Base-by-base conservation (phyloP, 306 rosid species). In the Prunus mume region DNA sequence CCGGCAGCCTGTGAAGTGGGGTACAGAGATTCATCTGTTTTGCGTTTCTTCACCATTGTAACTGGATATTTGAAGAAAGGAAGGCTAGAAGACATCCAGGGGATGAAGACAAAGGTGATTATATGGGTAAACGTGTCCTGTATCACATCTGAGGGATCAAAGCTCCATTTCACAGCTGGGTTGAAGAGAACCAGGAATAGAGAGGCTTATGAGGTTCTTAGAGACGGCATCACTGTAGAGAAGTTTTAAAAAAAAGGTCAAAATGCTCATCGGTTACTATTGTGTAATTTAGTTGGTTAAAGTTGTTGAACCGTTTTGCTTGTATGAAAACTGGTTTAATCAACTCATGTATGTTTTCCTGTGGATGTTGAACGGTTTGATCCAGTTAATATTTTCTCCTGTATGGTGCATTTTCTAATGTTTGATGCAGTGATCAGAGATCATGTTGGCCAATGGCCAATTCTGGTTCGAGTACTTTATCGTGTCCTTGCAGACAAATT, bases 51-150 rank as follows among this genome's bases (percentile, higher is more conserved):
- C 56, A 95, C 93, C 41, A 70, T 41, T 2, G 96, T 95, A 20
- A 85, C 89, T 73, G 93, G 97, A 34, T 92, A 87, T 79, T 79
- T 95, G 78, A 97, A 95, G 88, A 95, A 92, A 75, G 97, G 99
- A 57, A 95, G 87, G 93, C 85, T 95, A 51, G 82, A 84, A 46
- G 97, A 95, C 54, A 68, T 95, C 43, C 97, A 95, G 71, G 99
- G 99, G 43, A 84, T 95, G 50, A 95, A 95, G 84, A 95, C 99
- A 2, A 95, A 95, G 80, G 97, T 95, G 82, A 69, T 95, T 87
- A 80, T 95, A 47, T 95, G 98, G 99, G 92, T 84, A n/a, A 95
- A 92, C 77, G 99, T 95, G 47, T 79, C 92, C 2, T 10, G 75
- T 54, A 89, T 95, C 78, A 57, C 96, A 32, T 88, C 97, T 1